phyloP scores from a whole-genome alignment of 129 eudicot species.

The Arctium minus region DNA sequence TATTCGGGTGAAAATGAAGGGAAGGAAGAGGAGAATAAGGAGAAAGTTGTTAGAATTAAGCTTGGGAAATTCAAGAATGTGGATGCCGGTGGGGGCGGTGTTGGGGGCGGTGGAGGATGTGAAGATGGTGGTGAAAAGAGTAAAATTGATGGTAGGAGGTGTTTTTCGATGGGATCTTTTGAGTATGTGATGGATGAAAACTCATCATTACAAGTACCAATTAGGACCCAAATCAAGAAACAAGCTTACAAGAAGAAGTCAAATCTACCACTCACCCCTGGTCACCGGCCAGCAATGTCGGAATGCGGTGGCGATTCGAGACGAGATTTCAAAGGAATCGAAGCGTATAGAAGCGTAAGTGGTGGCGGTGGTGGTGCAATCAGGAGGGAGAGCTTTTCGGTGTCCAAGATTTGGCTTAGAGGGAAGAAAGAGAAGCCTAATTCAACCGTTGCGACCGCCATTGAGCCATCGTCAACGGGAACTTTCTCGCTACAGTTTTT shows the following conservation, averaged over 20 bases:
- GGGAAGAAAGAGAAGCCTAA: constrained; percentile 53
- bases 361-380: constrained; percentile 23
- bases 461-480: constrained; percentile 38
- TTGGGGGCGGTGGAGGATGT: constrained; percentile 25
- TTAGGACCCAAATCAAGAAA: constrained; percentile 61
- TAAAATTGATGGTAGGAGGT: constrained; percentile 68
- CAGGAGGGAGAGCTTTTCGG: constrained; percentile 64
- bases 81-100: constrained; percentile 39
- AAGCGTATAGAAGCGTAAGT: constrained; percentile 33
- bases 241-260: constrained; percentile 47
- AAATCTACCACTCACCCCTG: constrained; percentile 46
- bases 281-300: constrained; percentile 59
- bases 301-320: constrained; percentile 78
- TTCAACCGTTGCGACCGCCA: constrained; percentile 10
- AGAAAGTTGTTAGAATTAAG: constrained; percentile 61
- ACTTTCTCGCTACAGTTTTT: constrained; percentile 61
- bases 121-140: constrained; percentile 18
- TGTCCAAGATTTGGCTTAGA: constrained; percentile 85
- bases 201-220: constrained; percentile 61
- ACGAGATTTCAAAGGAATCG: constrained; percentile 61
- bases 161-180: constrained; percentile 92
- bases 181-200: constrained; percentile 88
- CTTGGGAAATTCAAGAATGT: constrained; percentile 84
- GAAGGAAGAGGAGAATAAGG: constrained; percentile 46
- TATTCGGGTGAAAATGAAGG: constrained; percentile 43